Evolutionary conservation across 768 basidiomycete species (phyloP).

Genomic region (Russula olivacea): DNA sequence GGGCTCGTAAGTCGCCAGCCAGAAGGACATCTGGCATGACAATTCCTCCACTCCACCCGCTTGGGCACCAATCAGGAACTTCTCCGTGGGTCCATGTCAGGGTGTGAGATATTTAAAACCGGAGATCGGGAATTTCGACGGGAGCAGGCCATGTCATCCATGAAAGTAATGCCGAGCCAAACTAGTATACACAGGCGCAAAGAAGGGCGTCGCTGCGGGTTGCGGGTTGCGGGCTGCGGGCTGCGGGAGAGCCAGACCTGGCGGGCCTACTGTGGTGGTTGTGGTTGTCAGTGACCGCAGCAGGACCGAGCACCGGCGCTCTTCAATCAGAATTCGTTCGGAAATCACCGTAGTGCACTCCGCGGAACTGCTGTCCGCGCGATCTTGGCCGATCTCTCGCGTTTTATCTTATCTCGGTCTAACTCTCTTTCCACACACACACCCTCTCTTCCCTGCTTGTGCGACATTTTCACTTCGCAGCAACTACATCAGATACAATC

Average conservation of each 20-base stretch:
- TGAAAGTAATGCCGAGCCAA: neutral
- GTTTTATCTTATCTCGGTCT: too few relatives aligned
- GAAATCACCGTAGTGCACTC: neutral
- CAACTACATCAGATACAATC: too few relatives aligned
- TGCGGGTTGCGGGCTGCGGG: conserved; percentile 8
- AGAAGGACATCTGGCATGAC: neutral
- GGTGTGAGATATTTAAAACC: neutral
- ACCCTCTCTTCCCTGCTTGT: too few relatives aligned
- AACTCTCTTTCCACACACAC: too few relatives aligned
- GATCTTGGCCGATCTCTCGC: too few relatives aligned
- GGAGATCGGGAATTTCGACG: neutral
- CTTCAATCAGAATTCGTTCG: neutral
- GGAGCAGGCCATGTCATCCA: neutral
- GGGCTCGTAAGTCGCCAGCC: neutral
- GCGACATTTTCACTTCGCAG: too few relatives aligned
- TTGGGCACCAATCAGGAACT: too few relatives aligned
- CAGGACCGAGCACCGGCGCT: neutral
- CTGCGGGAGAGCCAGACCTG: neutral
- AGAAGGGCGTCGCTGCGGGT: neutral
- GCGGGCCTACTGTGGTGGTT: neutral
- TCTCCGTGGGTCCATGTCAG: neutral
- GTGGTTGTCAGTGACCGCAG: neutral
- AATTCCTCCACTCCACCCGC: neutral
- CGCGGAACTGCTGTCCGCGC: too few relatives aligned
- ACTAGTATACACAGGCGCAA: neutral